Evolutionary conservation across 2,329 filamentous ascomycete species (phyloP).

Genomic region (Orbilia brochopaga): DNA sequence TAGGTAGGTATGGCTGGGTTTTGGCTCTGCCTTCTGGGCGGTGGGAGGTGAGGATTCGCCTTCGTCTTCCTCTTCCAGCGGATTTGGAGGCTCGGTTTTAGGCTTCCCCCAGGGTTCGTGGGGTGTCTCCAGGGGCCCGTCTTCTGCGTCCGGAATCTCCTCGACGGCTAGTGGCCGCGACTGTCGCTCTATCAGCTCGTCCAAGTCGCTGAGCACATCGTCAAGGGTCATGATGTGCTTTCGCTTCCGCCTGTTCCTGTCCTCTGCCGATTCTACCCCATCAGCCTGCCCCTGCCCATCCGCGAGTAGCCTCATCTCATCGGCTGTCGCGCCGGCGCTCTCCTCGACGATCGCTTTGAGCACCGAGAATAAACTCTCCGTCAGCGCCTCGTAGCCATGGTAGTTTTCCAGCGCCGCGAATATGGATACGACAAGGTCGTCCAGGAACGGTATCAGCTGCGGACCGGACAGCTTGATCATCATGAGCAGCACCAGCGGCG

Average conservation of each 20-base stretch:
- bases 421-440: conserved; percentile 87
- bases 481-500: conserved; percentile 88
- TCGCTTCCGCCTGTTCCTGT: conserved; percentile 34
- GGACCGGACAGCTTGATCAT: conserved; percentile 89
- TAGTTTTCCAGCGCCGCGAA: conserved; percentile 94
- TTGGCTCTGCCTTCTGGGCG: conserved; percentile 63
- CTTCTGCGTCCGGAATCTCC: conserved; percentile 56
- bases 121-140: conserved; percentile 56
- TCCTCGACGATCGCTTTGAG: conserved; percentile 83
- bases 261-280: conserved; percentile 36
- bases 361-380: conserved; percentile 82
- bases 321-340: conserved; percentile 67
- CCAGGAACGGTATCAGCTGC: conserved; percentile 80
- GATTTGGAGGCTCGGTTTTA: conserved; percentile 56
- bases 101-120: conserved; percentile 58
- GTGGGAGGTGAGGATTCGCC: conserved; percentile 57
- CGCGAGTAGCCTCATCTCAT: conserved; percentile 58
- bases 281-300: conserved; percentile 4
- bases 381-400: conserved; percentile 86
- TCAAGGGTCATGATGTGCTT: conserved; percentile 39
- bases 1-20: conserved; percentile 79
- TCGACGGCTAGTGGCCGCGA: conserved; percentile 23
- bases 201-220: conserved; percentile 46
- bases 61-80: conserved; percentile 54
- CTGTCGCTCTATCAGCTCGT: conserved; percentile 24